Base-by-base conservation (phyloP, 2,329 filamentous ascomycete genomes). In the Dichotomopilus funicola region DNA sequence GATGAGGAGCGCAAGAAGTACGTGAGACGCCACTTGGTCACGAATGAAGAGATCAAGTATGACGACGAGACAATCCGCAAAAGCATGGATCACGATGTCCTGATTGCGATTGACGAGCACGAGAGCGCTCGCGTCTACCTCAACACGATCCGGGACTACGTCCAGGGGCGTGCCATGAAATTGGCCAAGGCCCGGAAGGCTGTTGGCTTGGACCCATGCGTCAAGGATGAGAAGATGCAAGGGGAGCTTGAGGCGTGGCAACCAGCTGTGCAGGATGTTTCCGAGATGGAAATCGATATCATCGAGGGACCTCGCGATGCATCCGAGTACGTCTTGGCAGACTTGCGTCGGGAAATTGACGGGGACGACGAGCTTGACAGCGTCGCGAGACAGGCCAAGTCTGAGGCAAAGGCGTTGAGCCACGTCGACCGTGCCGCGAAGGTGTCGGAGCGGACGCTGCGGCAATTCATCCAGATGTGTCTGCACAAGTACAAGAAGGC, bases 401-500 rank as follows among this genome's bases (percentile, higher is more conserved):
- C 48, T 8, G 45, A 49, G 19, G 57, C 46, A 11, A 51, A 50
- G 51, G 57, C 53, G 2, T 55, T 58, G 40, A 55, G 71, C 9
- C 75, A 78, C 45, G 74, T 82, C 6, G 84, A 94, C 59, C 84
- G 87, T 56, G 88, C 92, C 5, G 88, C 88, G 56, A 96, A 96
- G 71, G 80, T 97, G 27, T 95, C 94, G 0, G 73, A 82, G 43
- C 79, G 75, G 1, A 92, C 90, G 0, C 75, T 97, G 12, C 75
- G 79, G 44, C 76, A 80, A 1, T 99, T 97, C 70, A 85, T 99
- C 63, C 76, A 79, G 34, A 77, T 92, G 40, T 97, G 92, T 67
- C 75, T 97, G 49, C 82, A 85, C 64, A 97, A 97, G 71, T 96
- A 96, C 71, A 87, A 90, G 63, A 89, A 86, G 70, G 92, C 92